phyloP scores from a whole-genome alignment of 352 stramenopile species.

The Globisporangium recalcitrans region DNA sequence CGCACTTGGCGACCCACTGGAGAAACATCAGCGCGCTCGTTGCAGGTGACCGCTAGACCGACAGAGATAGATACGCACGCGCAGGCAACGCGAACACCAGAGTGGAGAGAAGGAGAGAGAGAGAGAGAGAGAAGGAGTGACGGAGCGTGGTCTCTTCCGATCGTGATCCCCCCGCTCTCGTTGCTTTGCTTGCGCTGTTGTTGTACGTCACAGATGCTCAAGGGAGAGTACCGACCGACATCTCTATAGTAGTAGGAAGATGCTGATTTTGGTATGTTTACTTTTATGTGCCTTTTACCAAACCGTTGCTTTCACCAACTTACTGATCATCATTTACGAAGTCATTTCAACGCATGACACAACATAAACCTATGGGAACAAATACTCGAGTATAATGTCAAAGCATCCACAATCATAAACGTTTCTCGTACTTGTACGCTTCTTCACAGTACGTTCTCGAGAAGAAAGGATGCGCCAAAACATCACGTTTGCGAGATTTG shows the following conservation, averaged over 20 bases:
- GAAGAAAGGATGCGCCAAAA: not conserved
- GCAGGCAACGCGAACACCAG: not conserved
- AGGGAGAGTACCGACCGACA: not conserved
- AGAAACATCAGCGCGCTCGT: constrained; percentile 62
- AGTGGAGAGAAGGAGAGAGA: not conserved
- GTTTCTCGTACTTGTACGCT: not conserved
- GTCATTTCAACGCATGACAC: too few species aligned
- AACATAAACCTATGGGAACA: too few species aligned
- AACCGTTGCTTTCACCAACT: too few species aligned
- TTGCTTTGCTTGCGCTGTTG: not conserved
- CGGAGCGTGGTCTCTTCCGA: not conserved
- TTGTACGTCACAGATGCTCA: not conserved
- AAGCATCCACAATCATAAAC: too few species aligned
- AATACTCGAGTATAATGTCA: too few species aligned
- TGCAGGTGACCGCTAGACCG: not conserved
- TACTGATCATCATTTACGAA: too few species aligned
- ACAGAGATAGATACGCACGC: not conserved
- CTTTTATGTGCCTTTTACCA: too few species aligned
- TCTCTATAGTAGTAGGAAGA: too few species aligned
- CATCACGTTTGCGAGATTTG: not conserved
- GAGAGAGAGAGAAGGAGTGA: not conserved
- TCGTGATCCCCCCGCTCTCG: not conserved
- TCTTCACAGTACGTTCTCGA: not conserved
- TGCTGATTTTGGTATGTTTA: too few species aligned
- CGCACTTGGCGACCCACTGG: constrained; percentile 84